Evolutionary conservation across 1,284 basidiomycete genomes (phyloP).

Genomic region (Cryptococcus depauperatus): DNA sequence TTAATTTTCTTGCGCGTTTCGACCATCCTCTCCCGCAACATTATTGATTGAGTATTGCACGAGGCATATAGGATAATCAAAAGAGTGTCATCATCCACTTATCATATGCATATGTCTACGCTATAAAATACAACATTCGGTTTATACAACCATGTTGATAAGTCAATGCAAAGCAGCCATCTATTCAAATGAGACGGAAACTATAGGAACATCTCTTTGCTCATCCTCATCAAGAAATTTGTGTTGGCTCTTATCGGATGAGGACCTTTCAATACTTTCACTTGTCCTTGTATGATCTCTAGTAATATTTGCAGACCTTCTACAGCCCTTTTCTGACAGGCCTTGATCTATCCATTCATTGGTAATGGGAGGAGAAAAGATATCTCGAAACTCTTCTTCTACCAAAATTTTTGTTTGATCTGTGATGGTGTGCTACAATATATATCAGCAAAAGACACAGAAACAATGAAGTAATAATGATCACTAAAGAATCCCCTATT

Average conservation of each 20-base stretch:
- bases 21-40: too few species aligned
- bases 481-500: conserved; percentile 31
- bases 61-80: too few species aligned
- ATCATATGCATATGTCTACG: too few species aligned
- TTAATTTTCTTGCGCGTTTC: too few species aligned
- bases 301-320: too few species aligned
- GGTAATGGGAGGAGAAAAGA: conserved; percentile 23
- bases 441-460: not conserved
- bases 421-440: conserved; percentile 22
- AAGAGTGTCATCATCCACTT: too few species aligned
- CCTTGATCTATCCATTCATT: not conserved
- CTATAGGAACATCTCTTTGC: not conserved
- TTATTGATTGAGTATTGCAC: too few species aligned
- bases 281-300: not conserved
- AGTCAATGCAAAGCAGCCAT: too few species aligned
- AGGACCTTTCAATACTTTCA: not conserved
- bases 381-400: conserved; percentile 30
- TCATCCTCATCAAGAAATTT: not conserved
- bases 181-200: conserved; percentile 8
- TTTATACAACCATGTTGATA: too few species aligned
- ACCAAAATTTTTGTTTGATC: conserved; percentile 32
- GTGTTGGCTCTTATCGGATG: not conserved
- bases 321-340: not conserved
- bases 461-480: conserved; percentile 5
- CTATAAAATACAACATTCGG: too few species aligned